A percentile compares a stretch with the other conserved stretches of the same genome.
Evolutionary conservation across 164 flowering plant genomes (phyloP).

Genomic region (Akebia trifoliata): DNA sequence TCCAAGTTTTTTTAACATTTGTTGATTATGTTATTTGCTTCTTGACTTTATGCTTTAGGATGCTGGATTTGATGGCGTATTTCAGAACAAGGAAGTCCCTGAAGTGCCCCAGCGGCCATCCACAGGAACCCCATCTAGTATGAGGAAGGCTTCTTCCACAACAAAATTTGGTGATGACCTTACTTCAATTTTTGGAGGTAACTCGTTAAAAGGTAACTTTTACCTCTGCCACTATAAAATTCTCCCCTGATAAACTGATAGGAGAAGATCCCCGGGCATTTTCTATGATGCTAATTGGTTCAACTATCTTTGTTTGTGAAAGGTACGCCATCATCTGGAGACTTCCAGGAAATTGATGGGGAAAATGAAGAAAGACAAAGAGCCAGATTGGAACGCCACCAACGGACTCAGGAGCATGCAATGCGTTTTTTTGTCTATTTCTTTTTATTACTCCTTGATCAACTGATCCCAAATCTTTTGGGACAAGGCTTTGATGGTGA

Average conservation of each 20-base stretch:
- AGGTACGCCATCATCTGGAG: slow-evolving; percentile 45
- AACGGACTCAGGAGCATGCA: slow-evolving; percentile 54
- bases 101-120: slow-evolving; percentile 50
- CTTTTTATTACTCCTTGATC: no score
- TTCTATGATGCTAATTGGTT: slow-evolving; percentile 12
- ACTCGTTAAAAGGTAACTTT: background rate
- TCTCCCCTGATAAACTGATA: no score
- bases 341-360: slow-evolving; percentile 69
- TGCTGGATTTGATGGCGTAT: slow-evolving; percentile 48
- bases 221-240: background rate
- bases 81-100: slow-evolving; percentile 48
- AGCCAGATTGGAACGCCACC: slow-evolving; percentile 60
- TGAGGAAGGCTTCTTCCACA: slow-evolving; percentile 72
- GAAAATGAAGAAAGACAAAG: slow-evolving; percentile 74
- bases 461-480: no score
- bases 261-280: no score
- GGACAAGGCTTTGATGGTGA: no score
- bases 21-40: background rate
- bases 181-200: slow-evolving; percentile 15
- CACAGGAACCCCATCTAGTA: slow-evolving; percentile 45
- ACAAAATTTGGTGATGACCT: slow-evolving; percentile 81
- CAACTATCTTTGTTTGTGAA: slow-evolving; percentile 10
- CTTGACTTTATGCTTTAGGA: slow-evolving; percentile 43
- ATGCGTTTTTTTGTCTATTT: slow-evolving; percentile 29
- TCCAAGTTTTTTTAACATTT: background rate